A percentile compares a stretch with the other conserved stretches of the same genome.
These are phyloP conservation scores for Exophiala aquamarina DNA, from an alignment of 2,329 filamentous ascomycete genomes.

Conservation along the genomic window DNA sequence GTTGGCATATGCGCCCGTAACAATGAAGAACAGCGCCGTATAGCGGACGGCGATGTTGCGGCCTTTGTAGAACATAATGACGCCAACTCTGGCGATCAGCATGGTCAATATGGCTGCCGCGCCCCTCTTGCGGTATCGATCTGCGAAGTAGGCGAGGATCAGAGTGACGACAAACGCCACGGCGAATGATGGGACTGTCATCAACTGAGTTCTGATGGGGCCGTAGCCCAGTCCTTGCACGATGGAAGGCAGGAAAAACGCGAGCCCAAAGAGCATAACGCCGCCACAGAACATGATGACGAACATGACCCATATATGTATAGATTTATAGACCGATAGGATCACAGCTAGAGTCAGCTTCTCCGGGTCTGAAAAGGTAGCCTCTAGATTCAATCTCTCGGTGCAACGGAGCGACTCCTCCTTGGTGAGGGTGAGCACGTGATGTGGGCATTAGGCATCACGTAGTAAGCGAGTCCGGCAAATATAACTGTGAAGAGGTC, in stretches of 20 bases:
- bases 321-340: constrained; percentile 66
- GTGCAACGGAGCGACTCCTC: constrained; percentile 67
- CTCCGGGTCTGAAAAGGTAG: constrained; percentile 52
- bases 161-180: constrained; percentile 62
- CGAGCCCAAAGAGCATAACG: neutral
- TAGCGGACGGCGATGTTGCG: constrained; percentile 58
- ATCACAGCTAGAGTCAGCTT: constrained; percentile 58
- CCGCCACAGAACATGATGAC: constrained; percentile 75
- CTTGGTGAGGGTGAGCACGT: constrained; percentile 69
- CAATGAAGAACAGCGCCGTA: constrained; percentile 60
- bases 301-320: constrained; percentile 65
- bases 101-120: constrained; percentile 63
- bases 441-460: constrained; percentile 76
- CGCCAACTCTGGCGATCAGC: constrained; percentile 58
- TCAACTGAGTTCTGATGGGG: constrained; percentile 64
- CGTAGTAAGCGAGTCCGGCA: constrained; percentile 36
- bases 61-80: constrained; percentile 59
- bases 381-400: constrained; percentile 56
- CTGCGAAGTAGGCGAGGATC: constrained; percentile 58
- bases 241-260: constrained; percentile 61
- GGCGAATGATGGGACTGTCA: constrained; percentile 74
- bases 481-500: constrained; percentile 36
- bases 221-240: constrained; percentile 62
- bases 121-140: constrained; percentile 57
- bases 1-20: constrained; percentile 66